Percentiles rank a stretch among this genome's conserved stretches.
These are phyloP conservation scores for Syncephalastrum racemosum DNA, from an alignment of 371 early-diverging fungal genomes.

Conservation along the genomic window DNA sequence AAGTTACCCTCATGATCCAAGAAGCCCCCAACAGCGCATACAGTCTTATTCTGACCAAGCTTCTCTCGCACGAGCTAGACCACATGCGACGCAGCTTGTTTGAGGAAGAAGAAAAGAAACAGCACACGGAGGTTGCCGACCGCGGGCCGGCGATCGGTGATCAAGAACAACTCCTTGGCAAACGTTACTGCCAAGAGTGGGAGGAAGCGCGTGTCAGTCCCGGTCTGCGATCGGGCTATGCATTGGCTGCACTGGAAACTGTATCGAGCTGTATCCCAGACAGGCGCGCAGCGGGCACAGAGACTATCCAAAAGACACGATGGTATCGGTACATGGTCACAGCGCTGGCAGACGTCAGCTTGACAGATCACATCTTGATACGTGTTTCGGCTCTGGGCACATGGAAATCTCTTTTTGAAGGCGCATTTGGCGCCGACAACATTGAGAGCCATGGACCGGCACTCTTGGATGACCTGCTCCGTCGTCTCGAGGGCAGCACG, in stretches of 20 bases:
- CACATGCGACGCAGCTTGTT: slow-evolving; percentile 62
- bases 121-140: background rate
- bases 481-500: slow-evolving; percentile 49
- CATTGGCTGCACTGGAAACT: slow-evolving; percentile 40
- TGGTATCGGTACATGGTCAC: slow-evolving; percentile 54
- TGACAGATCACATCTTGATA: slow-evolving; percentile 56
- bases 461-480: slow-evolving; percentile 43
- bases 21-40: slow-evolving; percentile 28
- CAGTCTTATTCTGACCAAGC: slow-evolving; percentile 35
- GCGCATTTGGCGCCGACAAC: slow-evolving; percentile 18
- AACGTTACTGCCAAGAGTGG: slow-evolving; percentile 33
- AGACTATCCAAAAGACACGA: slow-evolving; percentile 35
- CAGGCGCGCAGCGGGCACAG: slow-evolving; percentile 10
- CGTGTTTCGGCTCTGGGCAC: slow-evolving; percentile 47
- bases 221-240: slow-evolving; percentile 56
- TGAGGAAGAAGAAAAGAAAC: slow-evolving; percentile 38
- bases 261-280: too few relatives aligned
- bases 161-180: slow-evolving; percentile 24
- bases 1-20: slow-evolving; percentile 31
- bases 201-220: slow-evolving; percentile 52
- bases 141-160: slow-evolving; percentile 14
- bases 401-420: slow-evolving; percentile 52
- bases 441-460: slow-evolving; percentile 26
- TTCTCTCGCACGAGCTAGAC: slow-evolving; percentile 53
- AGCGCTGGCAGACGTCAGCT: slow-evolving; percentile 49